Percentiles rank a stretch among this genome's conserved stretches.
phyloP scores from a whole-genome alignment of 179 eudicot genomes.

The Carnegiea gigantea region DNA sequence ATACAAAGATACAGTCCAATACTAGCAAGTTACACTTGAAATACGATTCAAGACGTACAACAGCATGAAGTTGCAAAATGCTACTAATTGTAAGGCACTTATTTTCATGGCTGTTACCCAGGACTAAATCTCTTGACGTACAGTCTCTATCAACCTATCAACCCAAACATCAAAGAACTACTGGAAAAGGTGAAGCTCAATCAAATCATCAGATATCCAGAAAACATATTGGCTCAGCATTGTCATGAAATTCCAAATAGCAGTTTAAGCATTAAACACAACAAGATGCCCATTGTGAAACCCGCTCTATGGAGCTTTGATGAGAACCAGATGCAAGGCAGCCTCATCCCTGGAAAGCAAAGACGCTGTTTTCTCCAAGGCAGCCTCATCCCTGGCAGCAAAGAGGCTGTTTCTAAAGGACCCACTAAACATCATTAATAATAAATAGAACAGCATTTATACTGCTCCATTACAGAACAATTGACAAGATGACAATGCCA shows the following conservation, averaged over 20 bases:
- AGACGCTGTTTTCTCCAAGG: not conserved
- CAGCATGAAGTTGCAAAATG: slow-evolving; percentile 1
- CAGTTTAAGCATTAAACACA: not conserved
- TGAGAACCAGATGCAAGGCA: not conserved
- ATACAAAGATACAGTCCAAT: not conserved
- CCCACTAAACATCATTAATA: not conserved
- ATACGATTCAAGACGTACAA: not conserved
- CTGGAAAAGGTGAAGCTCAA: not conserved
- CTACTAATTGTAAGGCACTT: no score
- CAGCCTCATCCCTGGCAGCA: no score
- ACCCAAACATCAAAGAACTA: not conserved
- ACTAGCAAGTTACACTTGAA: not conserved
- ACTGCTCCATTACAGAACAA: not conserved
- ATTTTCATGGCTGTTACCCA: no score
- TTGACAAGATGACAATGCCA: not conserved
- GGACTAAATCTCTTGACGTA: not conserved
- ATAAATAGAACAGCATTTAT: not conserved
- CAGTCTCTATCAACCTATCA: not conserved
- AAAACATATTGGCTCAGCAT: not conserved
- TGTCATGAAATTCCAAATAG: not conserved
- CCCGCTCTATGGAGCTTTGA: not conserved
- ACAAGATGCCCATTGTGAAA: not conserved
- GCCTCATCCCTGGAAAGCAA: no score
- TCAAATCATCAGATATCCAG: not conserved
- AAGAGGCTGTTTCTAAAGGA: not conserved